Conservation (phyloP, 1,284 basidiomycete genomes). For the Fistulina hepatica region DNA sequence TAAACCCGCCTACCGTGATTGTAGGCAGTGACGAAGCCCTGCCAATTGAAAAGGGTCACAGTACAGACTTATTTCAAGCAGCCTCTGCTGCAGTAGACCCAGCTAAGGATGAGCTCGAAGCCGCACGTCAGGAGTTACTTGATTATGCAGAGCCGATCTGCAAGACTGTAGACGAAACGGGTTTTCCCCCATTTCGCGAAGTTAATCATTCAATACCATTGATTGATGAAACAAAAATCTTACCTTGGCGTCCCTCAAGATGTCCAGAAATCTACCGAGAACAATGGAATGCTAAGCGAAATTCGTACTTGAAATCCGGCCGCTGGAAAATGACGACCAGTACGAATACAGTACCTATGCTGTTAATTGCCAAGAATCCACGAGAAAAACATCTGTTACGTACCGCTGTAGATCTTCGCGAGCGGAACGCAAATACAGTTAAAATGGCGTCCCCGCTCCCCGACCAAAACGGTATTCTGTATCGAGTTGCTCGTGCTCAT, state of each 20-base stretch:
- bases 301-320: conserved; percentile 14
- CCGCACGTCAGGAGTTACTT: conserved; percentile 2
- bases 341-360: conserved; percentile 23
- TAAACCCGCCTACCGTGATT: conserved; percentile 17
- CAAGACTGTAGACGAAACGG: conserved; percentile 5
- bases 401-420: conserved; percentile 19
- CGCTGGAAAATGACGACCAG: conserved; percentile 19
- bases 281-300: conserved; percentile 17
- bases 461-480: conserved; percentile 18
- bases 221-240: conserved; percentile 15
- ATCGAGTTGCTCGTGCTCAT: conserved; percentile 4
- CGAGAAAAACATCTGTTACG: too few species aligned
- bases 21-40: conserved; percentile 11
- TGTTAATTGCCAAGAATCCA: conserved; percentile 22
- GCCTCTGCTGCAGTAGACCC: not conserved
- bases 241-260: conserved; percentile 17
- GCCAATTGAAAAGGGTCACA: conserved; percentile 8
- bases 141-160: conserved; percentile 5
- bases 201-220: conserved; percentile 21
- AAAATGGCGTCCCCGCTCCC: conserved; percentile 13
- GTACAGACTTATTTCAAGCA: too few species aligned
- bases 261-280: conserved; percentile 17
- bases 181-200: conserved; percentile 16
- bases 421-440: conserved; percentile 15
- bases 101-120: not conserved